Evolutionary conservation across 2,329 filamentous ascomycete genomes (phyloP), one percentile per base, ranked within the genome.

Genomic region (Aaosphaeria pasadenensis): DNA sequence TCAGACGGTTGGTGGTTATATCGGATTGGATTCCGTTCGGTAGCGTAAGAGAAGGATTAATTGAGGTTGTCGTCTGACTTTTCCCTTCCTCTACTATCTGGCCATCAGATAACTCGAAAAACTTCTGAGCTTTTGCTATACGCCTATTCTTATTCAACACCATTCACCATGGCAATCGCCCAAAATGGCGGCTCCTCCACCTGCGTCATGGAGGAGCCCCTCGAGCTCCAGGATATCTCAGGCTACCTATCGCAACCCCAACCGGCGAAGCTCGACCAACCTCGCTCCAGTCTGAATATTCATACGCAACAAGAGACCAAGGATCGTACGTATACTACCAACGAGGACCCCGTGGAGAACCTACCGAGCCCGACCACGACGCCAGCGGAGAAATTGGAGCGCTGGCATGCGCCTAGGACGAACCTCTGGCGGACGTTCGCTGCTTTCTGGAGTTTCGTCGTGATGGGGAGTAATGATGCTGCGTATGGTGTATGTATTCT

Each of bases 391-490:
- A 69, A 72, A 46, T 58, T 73, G 11, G 79, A 86, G 58, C 72
- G 66, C 66, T 89, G 86, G 87, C 88, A 88, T 58, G 69, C 72
- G n/a, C 78, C 85, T 0, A 65, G 70, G 6, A 72, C 74, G 39
- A 88, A 86, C 61, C 69, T 80, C 4, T 83, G 73, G 56, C 79
- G 84, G 36, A 81, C 82, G 41, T 66, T 80, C 33, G 75, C 81
- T 0, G 78, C 82, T 3, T 82, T 85, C 57, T 82, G 80, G 67
- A 77, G 78, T 5, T 83, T 89, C 54, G 71, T 84, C 17, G 73
- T 87, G 31, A 81, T 87, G 74, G 86, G 86, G 5, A 78, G 85
- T 71, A 87, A 86, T 57, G 86, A 89, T 69, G 85, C 80, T 7
- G 80, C 81, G 28, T 77, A 83, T 40, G 85, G 85, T 39, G 82